These are phyloP conservation scores for Penicillium sp. DNA, from an alignment of 2,329 filamentous ascomycete genomes.

Conservation along the genomic window DNA sequence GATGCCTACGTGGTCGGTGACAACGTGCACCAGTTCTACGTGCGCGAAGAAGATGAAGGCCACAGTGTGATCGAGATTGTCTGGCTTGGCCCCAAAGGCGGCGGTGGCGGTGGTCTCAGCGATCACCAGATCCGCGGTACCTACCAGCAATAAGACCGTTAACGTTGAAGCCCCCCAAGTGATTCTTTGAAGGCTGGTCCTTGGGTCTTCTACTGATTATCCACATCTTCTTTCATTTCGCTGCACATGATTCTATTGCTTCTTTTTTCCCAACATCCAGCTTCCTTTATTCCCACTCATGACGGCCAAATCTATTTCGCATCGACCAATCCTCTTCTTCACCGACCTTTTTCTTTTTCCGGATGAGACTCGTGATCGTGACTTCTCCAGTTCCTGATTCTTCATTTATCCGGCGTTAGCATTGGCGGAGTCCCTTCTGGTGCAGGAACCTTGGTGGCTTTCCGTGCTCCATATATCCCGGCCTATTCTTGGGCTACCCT, in stretches of 20 bases:
- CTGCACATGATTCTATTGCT: conserved; percentile 38
- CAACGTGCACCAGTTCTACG: conserved; percentile 46
- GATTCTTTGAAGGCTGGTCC: conserved; percentile 35
- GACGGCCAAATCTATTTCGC: conserved; percentile 19
- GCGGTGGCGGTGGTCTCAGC: conserved; percentile 37
- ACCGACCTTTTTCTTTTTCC: conserved; percentile 14
- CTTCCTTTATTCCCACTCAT: conserved; percentile 12
- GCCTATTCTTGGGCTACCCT: conserved; percentile 4
- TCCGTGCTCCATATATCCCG: conserved; percentile 29
- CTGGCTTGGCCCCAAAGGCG: conserved; percentile 43
- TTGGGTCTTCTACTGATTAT: conserved; percentile 23
- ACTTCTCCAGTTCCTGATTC: conserved; percentile 29
- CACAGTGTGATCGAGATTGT: conserved; percentile 47
- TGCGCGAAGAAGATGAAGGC: conserved; percentile 40
- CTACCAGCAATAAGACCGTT: conserved; percentile 26
- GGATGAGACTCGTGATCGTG: conserved; percentile 24
- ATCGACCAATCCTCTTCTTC: conserved; percentile 9
- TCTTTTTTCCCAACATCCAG: conserved; percentile 9
- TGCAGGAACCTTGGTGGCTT: conserved; percentile 34
- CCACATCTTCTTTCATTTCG: conserved; percentile 30
- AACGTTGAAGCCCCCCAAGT: conserved; percentile 10
- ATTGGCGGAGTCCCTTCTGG: conserved; percentile 36
- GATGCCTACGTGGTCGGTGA: conserved; percentile 42
- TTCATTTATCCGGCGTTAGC: conserved; percentile 39
- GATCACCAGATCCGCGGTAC: conserved; percentile 30